Conservation (phyloP, 1,284 basidiomycete genomes). For the Ustilago tritici region DNA sequence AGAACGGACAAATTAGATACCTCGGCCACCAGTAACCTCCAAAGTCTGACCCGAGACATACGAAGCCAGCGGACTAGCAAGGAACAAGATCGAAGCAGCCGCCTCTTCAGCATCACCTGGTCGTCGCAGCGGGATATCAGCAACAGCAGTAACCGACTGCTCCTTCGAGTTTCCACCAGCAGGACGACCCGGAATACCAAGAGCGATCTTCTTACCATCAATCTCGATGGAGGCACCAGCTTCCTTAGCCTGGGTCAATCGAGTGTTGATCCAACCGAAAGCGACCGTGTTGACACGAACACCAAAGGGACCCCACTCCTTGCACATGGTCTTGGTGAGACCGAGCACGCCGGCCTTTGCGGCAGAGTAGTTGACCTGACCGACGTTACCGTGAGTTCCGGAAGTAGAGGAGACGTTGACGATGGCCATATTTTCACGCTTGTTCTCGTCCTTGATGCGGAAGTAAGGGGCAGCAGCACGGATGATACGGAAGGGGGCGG, state of each 20-base stretch:
- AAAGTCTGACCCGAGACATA: constrained; percentile 85
- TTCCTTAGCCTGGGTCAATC: constrained; percentile 80
- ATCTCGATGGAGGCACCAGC: constrained; percentile 81
- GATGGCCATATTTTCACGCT: constrained; percentile 75
- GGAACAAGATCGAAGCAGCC: constrained; percentile 72
- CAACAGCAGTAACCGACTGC: constrained; percentile 70
- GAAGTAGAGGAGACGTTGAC: constrained; percentile 57
- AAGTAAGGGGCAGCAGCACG: constrained; percentile 86
- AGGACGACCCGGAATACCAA: constrained; percentile 73
- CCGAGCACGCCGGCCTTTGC: constrained; percentile 71
- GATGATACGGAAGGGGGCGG: constrained; percentile 80
- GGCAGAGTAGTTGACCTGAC: constrained; percentile 80
- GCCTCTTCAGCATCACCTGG: constrained; percentile 83
- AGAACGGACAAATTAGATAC: constrained; percentile 37
- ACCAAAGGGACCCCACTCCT: constrained; percentile 86
- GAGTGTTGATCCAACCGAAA: constrained; percentile 80
- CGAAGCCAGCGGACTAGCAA: constrained; percentile 79
- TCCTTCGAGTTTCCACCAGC: constrained; percentile 77
- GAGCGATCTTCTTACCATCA: constrained; percentile 82
- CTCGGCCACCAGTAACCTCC: constrained; percentile 65
- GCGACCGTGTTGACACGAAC: constrained; percentile 81
- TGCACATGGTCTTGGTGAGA: constrained; percentile 84
- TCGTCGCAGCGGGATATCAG: constrained; percentile 79
- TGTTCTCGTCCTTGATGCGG: constrained; percentile 77
- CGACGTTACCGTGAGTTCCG: constrained; percentile 72